Base-by-base conservation (phyloP, 108 stramenopile genomes). In the Cyclotella baltica region DNA sequence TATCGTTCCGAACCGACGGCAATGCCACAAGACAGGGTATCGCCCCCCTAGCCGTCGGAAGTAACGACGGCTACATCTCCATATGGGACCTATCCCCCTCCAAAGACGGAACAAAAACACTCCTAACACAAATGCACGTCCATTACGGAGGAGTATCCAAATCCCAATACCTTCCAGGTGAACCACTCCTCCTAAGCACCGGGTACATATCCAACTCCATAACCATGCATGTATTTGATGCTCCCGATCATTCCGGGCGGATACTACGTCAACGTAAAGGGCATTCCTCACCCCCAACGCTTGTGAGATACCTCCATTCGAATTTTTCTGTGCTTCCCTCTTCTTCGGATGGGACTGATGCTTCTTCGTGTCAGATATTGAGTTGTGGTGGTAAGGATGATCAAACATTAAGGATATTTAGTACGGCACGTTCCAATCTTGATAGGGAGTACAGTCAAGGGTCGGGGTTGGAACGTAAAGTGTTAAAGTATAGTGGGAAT, bases 371-470 rank as follows among this genome's bases (percentile, higher is more conserved):
- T 67, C 89, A 93, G 62, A 90, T 96, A 22, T 48, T 93, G 28
- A 89, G 88, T 50, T 77, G 84, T 43, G 78, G 80, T 10, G 93
- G 93, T 33, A 65, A 76, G 8, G 63, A 72, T 2, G 95, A 96
- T 51, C 87, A 86, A 36, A 86, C 92, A 1, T 55, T 96, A 2
- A 88, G 95, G 2, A 52, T 93, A 11, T 96, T 96, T 74, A 92
- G 90, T 27, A 89, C 95, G 2, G 95, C 90, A 5, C 84, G 95
- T 11, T 85, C 86, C 9, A 88, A 91, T 28, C 56, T 93, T 33
- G 95, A 96, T 72, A 91, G 86, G 70, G 95, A 96, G 67, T 96
- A 86, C 64, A 89, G 91, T 57, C 95, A 96, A 78, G 95, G 95
- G 11, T 70, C 72, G 40, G 95, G 95, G 10, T 75, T 96, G 78